Conservation (phyloP, 805 yeast species). For the Blastobotrys mokoenaii region DNA sequence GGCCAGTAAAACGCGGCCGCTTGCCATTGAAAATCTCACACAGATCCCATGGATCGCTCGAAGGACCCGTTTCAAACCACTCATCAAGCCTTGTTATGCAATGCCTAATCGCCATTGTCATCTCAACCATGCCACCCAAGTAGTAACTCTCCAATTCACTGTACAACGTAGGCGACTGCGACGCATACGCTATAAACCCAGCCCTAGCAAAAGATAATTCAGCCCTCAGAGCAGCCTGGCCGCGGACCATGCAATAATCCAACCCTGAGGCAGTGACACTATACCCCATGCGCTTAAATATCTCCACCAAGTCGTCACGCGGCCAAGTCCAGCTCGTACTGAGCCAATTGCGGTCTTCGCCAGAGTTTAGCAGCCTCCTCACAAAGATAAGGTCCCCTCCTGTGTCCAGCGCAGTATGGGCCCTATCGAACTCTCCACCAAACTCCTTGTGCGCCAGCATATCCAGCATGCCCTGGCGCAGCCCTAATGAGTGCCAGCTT, state of each 20-base stretch:
- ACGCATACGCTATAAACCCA: constrained; percentile 27
- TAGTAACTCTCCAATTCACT: constrained; percentile 39
- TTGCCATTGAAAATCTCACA: constrained; percentile 29
- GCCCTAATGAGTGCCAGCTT: constrained; percentile 57
- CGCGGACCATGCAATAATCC: constrained; percentile 45
- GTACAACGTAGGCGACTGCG: constrained; percentile 38
- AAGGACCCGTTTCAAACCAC: constrained; percentile 35
- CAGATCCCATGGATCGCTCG: constrained; percentile 25
- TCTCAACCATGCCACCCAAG: constrained; percentile 46
- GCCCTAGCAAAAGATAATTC: constrained; percentile 34
- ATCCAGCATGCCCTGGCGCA: constrained; percentile 46
- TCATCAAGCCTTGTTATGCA: constrained; percentile 33
- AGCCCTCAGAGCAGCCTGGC: constrained; percentile 41
- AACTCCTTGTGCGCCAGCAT: constrained; percentile 47
- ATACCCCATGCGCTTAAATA: constrained; percentile 34
- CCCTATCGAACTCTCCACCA: constrained; percentile 38
- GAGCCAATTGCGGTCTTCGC: constrained; percentile 24
- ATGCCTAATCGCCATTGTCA: constrained; percentile 30
- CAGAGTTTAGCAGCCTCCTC: constrained; percentile 30
- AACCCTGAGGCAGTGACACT: constrained; percentile 29
- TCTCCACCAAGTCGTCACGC: constrained; percentile 33
- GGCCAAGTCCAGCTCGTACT: constrained; percentile 30
- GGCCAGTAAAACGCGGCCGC: no score
- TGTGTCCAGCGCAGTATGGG: constrained; percentile 48
- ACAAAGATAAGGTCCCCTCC: constrained; percentile 56